Base-by-base conservation (phyloP, 2,329 filamentous ascomycete species). In the Helminthosporium solani region DNA sequence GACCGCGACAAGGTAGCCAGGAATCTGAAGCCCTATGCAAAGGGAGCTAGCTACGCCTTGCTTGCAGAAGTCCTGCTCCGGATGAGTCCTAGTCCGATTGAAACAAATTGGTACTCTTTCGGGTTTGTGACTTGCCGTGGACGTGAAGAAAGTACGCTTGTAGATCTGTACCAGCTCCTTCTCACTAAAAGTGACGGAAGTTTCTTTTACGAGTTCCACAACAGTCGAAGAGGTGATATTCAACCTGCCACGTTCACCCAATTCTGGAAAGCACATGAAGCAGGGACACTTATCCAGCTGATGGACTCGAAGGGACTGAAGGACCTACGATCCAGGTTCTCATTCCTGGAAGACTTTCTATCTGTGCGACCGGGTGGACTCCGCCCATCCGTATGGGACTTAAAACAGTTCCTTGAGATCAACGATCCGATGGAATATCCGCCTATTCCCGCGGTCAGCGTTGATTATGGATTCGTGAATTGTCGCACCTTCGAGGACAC, bases 381-480 rank as follows among this genome's bases (percentile, higher is more conserved):
- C 9, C 50, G 27, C 11, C 52, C 42, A 23, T 66, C 60, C n/a
- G 58, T 66, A 27, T 66, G 61, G 63, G 23, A 46, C 31, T 47
- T 64, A 40, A 63, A 60, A 44, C 59, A 64, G 40, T 64, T 63
- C 33, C 31, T 65, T 33, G 57, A 48, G 36, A 53, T 56, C 16
- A 49, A 37, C 6, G 44, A 60, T 15, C 55, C 54, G 14, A 39
- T 33, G 9, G 40, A 49, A 0, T 41, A 51, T 52, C 53, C 53
- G 23, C 53, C 53, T 16, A 41, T 40, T 31, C 37, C 42, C 37
- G 27, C 47, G 1, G 40, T 62, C 11, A 18, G 21, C 6, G 21
- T 40, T 37, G 57, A 66, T 39, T 66, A 65, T 48, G 61, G 60
- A 18, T 64, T 66, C 38, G 41, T 53, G 8, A 66, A 65, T 34